phyloP scores from a whole-genome alignment of 805 yeast genomes.

The Ogataea haglerorum region DNA sequence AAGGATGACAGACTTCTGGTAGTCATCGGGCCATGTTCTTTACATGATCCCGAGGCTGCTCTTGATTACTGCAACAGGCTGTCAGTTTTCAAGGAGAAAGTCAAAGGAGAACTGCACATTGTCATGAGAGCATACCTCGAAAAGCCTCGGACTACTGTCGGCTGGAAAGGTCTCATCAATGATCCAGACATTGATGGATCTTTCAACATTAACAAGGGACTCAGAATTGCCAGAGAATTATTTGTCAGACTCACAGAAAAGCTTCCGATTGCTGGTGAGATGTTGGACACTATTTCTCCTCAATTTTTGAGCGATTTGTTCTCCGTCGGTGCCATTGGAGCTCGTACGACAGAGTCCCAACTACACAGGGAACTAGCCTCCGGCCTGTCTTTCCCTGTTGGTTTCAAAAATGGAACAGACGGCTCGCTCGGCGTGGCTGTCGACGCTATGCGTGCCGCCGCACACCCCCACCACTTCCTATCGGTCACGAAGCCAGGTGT shows the following conservation, averaged over 20 bases:
- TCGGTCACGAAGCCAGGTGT: conserved; percentile 95
- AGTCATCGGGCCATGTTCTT: conserved; percentile 95
- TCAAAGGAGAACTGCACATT: conserved; percentile 72
- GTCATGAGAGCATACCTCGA: conserved; percentile 98
- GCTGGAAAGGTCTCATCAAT: conserved; percentile 97
- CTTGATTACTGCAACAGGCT: conserved; percentile 78
- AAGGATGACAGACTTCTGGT: conserved; percentile 83
- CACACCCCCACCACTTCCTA: conserved; percentile 90
- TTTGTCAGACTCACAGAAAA: conserved; percentile 77
- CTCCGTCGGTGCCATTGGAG: conserved; percentile 97
- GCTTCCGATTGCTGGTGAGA: conserved; percentile 94
- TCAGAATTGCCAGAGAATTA: conserved; percentile 82
- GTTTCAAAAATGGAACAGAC: conserved; percentile 97
- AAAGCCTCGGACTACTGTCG: conserved; percentile 97
- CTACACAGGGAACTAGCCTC: conserved; percentile 96
- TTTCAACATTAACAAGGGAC: conserved; percentile 92
- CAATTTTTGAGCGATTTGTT: conserved; percentile 90
- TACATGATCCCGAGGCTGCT: conserved; percentile 93
- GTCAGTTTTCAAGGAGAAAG: conserved; percentile 52
- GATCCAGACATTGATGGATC: conserved; percentile 95
- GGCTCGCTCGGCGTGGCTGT: conserved; percentile 92
- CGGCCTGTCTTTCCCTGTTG: conserved; percentile 95
- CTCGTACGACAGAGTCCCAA: conserved; percentile 98
- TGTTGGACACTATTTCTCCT: conserved; percentile 97
- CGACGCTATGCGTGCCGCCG: conserved; percentile 90